Evolutionary conservation across 805 yeast genomes (phyloP), one percentile per base, ranked within the genome.

Genomic region (Saccharomycopsis fibuligera): DNA sequence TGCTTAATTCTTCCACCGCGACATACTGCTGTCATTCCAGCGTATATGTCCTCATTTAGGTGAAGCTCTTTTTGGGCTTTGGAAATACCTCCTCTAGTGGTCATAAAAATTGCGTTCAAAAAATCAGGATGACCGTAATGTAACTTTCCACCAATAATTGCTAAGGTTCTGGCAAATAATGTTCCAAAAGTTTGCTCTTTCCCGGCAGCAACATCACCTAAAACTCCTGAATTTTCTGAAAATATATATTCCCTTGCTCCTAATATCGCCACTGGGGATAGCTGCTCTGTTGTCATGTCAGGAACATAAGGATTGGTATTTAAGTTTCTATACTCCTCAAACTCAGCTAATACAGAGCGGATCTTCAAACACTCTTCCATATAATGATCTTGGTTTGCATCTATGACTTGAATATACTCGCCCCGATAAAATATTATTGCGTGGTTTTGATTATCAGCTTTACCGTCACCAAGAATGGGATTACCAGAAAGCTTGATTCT

Each of bases 71-170:
- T 83, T 67, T 85, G 95, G 50, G 93, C 91, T 62, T 85, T 85
- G 10, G 93, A 84, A 47, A 85, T 80, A 69, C 95, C 95, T 66
- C 95, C 91, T 73, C 95, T 77, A 10, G 95, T 85, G 39, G 81
- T 80, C 91, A 85, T 85, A 61, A 71, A 85, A 45, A 81, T 73
- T 42, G 81, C 75, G 60, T 85, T 84, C 60, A 85, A 67, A 68
- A 85, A 85, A 75, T 85, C 95, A 47, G 95, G 95, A 67, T 85
- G 93, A 65, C 95, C 95, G 68, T 85, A 85, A 72, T 85, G 93
- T 61, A 85, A 73, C 60, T 85, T 85, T 62, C 90, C 93, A 62
- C 93, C 93, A 63, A 85, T 76, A 69, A 83, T 88, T 54, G 91
- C 83, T 60, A 85, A 70, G 22, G 93, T 85, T 73, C 95, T 76